Conservation (phyloP, 2,329 filamentous ascomycete genomes). For the Exophiala dermatitidis region DNA sequence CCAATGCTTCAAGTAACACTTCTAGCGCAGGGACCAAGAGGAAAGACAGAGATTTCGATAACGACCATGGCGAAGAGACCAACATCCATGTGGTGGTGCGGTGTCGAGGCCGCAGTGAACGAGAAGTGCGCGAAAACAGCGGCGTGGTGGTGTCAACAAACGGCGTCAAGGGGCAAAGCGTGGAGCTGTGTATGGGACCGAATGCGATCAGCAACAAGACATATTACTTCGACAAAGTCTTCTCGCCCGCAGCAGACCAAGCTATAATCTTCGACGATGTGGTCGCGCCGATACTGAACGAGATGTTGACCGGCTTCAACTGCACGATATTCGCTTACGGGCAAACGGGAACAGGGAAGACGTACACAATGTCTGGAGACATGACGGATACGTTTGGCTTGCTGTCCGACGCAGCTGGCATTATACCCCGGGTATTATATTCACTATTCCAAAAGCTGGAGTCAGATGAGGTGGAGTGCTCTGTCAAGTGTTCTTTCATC, state of each 20-base stretch:
- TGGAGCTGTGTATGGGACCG: slow-evolving; percentile 86
- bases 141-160: slow-evolving; percentile 84
- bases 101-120: slow-evolving; percentile 84
- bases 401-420: slow-evolving; percentile 84
- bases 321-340: slow-evolving; percentile 99
- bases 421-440: slow-evolving; percentile 86
- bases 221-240: slow-evolving; percentile 95
- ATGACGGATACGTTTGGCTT: slow-evolving; percentile 82
- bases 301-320: slow-evolving; percentile 94
- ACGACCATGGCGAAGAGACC: slow-evolving; percentile 67
- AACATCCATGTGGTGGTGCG: slow-evolving; percentile 97
- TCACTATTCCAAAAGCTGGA: slow-evolving; percentile 81
- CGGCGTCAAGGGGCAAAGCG: slow-evolving; percentile 74
- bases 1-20: slow-evolving; percentile 51
- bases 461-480: slow-evolving; percentile 68
- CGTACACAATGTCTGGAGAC: slow-evolving; percentile 98
- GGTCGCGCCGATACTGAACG: slow-evolving; percentile 83
- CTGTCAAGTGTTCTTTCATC: slow-evolving; percentile 96
- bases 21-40: slow-evolving; percentile 62
- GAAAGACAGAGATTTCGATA: slow-evolving; percentile 78
- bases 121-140: slow-evolving; percentile 90
- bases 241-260: slow-evolving; percentile 90
- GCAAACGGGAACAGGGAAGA: slow-evolving; percentile 96
- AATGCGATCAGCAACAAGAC: slow-evolving; percentile 91
- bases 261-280: slow-evolving; percentile 92